A percentile compares a stretch with the other conserved stretches of the same genome.
Evolutionary conservation across 441 rosid species (phyloP).

Genomic region (Adansonia gregorii): DNA sequence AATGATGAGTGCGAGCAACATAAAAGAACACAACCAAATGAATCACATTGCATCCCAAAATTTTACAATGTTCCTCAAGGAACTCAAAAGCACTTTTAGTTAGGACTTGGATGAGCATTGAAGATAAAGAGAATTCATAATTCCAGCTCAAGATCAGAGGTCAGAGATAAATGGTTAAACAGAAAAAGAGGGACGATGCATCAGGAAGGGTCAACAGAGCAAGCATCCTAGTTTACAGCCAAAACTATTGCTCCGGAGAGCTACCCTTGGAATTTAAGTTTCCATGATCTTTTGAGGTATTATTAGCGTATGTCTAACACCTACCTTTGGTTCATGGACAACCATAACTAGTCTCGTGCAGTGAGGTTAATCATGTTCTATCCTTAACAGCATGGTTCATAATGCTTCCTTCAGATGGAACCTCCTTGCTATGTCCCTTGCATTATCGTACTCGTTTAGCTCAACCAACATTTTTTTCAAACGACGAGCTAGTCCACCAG

Average conservation of each 20-base stretch:
- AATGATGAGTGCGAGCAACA: no score
- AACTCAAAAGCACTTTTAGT: not conserved
- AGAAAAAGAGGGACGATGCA: not conserved
- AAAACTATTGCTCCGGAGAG: no score
- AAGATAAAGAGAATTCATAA: not conserved
- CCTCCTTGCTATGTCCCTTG: conserved; percentile 71
- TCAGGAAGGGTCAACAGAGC: no score
- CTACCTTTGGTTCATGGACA: not conserved
- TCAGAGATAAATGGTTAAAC: not conserved
- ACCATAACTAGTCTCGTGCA: not conserved
- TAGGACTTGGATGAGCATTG: not conserved
- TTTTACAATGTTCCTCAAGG: not conserved
- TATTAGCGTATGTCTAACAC: not conserved
- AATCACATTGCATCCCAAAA: not conserved
- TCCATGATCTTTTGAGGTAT: not conserved
- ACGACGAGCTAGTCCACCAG: conserved; percentile 77
- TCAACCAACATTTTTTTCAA: conserved; percentile 87
- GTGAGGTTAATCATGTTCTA: not conserved
- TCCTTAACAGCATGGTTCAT: conserved; percentile 38
- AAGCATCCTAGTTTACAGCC: no score
- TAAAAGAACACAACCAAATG: not conserved
- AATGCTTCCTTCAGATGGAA: conserved; percentile 85
- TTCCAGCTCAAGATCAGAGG: not conserved
- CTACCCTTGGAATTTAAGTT: not conserved
- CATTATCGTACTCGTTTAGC: conserved; percentile 84